A percentile compares a stretch with the other conserved stretches of the same genome.
These are phyloP conservation scores for Blastobotrys buckinghamii DNA, from an alignment of 1,139 yeast species.

Conservation along the genomic window DNA sequence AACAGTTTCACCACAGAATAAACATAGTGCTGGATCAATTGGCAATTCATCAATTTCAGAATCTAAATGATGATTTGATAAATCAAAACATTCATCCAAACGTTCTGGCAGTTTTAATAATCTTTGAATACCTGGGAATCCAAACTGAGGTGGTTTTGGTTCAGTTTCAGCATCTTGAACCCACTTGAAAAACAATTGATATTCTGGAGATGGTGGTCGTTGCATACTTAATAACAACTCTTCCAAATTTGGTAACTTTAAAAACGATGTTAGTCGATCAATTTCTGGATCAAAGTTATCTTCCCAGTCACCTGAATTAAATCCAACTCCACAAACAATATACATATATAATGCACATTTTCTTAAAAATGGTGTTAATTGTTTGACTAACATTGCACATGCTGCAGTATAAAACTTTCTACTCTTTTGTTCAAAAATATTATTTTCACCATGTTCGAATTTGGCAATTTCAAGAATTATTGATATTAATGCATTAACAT, in stretches of 20 bases:
- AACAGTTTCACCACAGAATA: conserved; percentile 70
- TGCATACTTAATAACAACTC: conserved; percentile 24
- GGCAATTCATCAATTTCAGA: conserved; percentile 30
- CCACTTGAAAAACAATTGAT: not conserved
- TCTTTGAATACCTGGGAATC: conserved; percentile 62
- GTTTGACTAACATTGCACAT: conserved; percentile 51
- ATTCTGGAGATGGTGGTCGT: not conserved
- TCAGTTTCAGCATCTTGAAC: not conserved
- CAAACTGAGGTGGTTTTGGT: conserved; percentile 31
- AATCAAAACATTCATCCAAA: conserved; percentile 57
- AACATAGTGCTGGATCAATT: conserved; percentile 80
- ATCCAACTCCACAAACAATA: conserved; percentile 51
- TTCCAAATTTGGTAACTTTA: conserved; percentile 45
- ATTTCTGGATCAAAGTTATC: conserved; percentile 59
- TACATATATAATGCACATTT: conserved; percentile 55
- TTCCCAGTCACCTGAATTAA: conserved; percentile 35
- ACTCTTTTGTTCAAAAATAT: not conserved
- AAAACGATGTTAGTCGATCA: conserved; percentile 48
- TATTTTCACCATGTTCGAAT: not conserved
- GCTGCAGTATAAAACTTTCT: conserved; percentile 31
- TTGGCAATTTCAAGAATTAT: not conserved
- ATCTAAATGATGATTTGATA: conserved; percentile 14
- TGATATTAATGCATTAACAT: not conserved
- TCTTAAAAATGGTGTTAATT: conserved; percentile 63
- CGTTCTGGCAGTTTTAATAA: conserved; percentile 60